Conservation (phyloP, 192 early-diverging fungal genomes). For the Funneliformis mosseae region DNA sequence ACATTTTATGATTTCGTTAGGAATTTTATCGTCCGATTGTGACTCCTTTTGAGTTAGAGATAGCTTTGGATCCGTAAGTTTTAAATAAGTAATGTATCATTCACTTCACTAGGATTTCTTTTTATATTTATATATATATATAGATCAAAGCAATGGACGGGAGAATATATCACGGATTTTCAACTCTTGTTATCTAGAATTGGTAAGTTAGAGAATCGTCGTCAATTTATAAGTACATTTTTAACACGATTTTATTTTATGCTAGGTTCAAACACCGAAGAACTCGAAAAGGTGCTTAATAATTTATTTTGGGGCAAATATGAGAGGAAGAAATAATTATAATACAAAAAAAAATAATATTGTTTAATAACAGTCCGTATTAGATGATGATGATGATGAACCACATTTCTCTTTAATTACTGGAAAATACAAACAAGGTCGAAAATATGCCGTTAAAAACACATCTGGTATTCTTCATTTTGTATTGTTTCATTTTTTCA, state of each 20-base stretch:
- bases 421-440: constrained; percentile 68
- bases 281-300: constrained; percentile 20
- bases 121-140: constrained; percentile 14
- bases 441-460: constrained; percentile 47
- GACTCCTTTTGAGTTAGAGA: constrained; percentile 88
- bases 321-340: not conserved
- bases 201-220: constrained; percentile 44
- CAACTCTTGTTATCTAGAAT: constrained; percentile 55
- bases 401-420: constrained; percentile 92
- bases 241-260: not conserved
- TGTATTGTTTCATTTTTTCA: constrained; percentile 4
- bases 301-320: not conserved
- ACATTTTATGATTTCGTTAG: constrained; percentile 8
- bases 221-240: not conserved
- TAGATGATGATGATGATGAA: constrained; percentile 60
- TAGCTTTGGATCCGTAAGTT: constrained; percentile 66
- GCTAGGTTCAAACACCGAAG: constrained; percentile 40
- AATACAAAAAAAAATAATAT: not conserved
- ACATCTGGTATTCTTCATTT: constrained; percentile 36
- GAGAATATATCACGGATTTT: constrained; percentile 74
- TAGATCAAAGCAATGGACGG: constrained; percentile 68
- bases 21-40: constrained; percentile 93
- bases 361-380: not conserved
- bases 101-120: not conserved
- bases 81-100: not conserved